These are phyloP conservation scores for Psilocybe sp. DNA, from an alignment of 768 basidiomycete genomes.

Conservation along the genomic window DNA sequence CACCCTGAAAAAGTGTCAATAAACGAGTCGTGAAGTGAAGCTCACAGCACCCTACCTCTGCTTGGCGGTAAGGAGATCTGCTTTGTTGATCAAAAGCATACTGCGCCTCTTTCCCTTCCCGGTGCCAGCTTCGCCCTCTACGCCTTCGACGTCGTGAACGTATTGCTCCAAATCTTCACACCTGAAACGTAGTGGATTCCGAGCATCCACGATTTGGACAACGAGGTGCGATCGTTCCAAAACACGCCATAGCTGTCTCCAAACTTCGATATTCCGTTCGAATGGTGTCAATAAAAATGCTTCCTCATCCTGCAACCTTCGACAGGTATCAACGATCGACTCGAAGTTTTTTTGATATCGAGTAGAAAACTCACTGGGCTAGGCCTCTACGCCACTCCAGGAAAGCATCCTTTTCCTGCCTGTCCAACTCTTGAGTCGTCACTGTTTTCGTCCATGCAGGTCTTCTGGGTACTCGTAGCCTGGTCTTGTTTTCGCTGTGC, in stretches of 20 bases:
- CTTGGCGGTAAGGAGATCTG: conserved; percentile 82
- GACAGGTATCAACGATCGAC: background rate
- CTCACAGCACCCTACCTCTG: conserved; percentile 62
- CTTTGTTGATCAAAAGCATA: conserved; percentile 91
- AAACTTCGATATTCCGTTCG: conserved; percentile 96
- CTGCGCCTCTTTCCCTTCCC: conserved; percentile 70
- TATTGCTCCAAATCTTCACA: conserved; percentile 91
- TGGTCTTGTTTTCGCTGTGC: conserved; percentile 69
- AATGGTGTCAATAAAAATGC: conserved; percentile 92
- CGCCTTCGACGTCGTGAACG: conserved; percentile 78
- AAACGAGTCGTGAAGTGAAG: background rate
- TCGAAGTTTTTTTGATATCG: background rate
- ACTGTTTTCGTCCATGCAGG: conserved; percentile 87
- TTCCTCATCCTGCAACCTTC: conserved; percentile 83
- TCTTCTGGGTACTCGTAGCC: conserved; percentile 84
- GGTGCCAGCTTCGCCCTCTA: conserved; percentile 77
- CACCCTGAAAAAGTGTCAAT: conserved; percentile 39
- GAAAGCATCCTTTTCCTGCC: conserved; percentile 87
- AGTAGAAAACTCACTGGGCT: conserved; percentile 68
- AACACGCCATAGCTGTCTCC: conserved; percentile 98
- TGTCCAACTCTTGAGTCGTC: conserved; percentile 75
- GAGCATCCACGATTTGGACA: conserved; percentile 94
- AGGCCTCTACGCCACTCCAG: conserved; percentile 91
- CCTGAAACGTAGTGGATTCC: conserved; percentile 89
- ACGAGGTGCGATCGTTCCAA: conserved; percentile 92